Evolutionary conservation across 2,329 filamentous ascomycete species (phyloP), one percentile per base, ranked within the genome.

Genomic region (Mycocentrospora acerina): DNA sequence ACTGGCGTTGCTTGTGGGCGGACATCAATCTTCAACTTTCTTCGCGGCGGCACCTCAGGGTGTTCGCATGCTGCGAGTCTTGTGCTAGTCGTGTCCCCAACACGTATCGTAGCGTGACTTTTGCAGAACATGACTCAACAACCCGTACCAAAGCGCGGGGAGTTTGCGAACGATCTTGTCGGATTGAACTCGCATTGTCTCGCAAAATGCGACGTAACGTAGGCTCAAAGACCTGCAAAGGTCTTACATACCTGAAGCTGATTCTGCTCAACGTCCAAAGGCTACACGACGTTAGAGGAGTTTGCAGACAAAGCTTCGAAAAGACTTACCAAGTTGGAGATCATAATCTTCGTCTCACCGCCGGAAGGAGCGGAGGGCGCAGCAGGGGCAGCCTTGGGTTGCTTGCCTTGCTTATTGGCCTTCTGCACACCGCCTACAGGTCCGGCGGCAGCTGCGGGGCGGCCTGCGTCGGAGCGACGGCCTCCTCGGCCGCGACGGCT

Each of bases 171-270:
- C 19, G 9, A 42, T 38, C 30, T 55, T 44, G 55, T 60, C 55
- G 64, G 55, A 53, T 59, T 52, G 62, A 57, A 60, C 54, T 59
- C 53, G 60, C 53, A 45, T 46, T 55, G 44, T 56, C 55, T 59
- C 53, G 56, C 51, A 50, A 50, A 49, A 39, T 48, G 53, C 57
- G 57, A 61, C 38, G 44, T 37, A 57, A 53, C 53, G 44, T 56
- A 68, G 68, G 68, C 59, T 66, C 59, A 67, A 64, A 68, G 59
- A 64, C 64, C 66, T 55, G 60, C 55, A 55, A 85, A 78, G 86
- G 57, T 60, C 81, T 90, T 90, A 98, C 93, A 94, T 98, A 98
- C 93, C 93, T 98, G 97, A 78, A 98, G 94, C 84, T 94, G 88
- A 76, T 76, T 77, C 81, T 97, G 91, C 75, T 83, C 88, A 72